Base-by-base conservation (phyloP, 1,284 basidiomycete species). In the Rhizopogon parksii region DNA sequence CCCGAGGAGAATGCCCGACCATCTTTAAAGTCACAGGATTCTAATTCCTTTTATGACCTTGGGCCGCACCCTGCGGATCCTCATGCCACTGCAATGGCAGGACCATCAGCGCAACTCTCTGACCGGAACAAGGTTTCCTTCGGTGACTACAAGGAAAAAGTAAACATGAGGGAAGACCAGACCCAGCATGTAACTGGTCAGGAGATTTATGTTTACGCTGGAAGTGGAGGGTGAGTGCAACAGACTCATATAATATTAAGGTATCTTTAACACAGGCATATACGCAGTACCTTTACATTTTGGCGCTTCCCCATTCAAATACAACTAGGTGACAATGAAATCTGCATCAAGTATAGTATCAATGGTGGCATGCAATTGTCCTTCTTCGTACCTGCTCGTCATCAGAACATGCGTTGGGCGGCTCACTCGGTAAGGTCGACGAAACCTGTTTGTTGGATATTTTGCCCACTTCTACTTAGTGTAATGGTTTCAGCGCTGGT, bases 231-330 rank as follows among this genome's bases (percentile, higher is more conserved):
- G 83, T 82, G 57, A 47, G 79, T 65, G 14, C n/a, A 17, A 4
- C 6, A 9, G 19, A 11, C 3, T 12, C 39, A 30, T 17, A 14
- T 4, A 36, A 19, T 8, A 19, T 17, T 2, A 14, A 45, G 4
- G 21, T 32, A 30, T 19, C 12, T 45, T 42, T 55, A 40, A 56
- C 27, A 2, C 12, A 43, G 9, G 19, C 14, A 24, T 14, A 8
- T 25, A 8, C 48, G 27, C 40, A 88, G 91, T 12, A 85, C 87
- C 0, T 91, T 80, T 64, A 92, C 91, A 1, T 99, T 99, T 72
- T 98, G 93, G 91, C 79, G 96, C 49, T 98, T 98, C 74, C 78
- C 88, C 65, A 81, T 98, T 50, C 81, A 88, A 58, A 78, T 99
- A 50, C 91, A 91, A 4, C 68, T 98, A 6, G 75, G 78, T 4